phyloP scores from a whole-genome alignment of 2,329 filamentous ascomycete genomes.

The Raffaelea ambrosiae region DNA sequence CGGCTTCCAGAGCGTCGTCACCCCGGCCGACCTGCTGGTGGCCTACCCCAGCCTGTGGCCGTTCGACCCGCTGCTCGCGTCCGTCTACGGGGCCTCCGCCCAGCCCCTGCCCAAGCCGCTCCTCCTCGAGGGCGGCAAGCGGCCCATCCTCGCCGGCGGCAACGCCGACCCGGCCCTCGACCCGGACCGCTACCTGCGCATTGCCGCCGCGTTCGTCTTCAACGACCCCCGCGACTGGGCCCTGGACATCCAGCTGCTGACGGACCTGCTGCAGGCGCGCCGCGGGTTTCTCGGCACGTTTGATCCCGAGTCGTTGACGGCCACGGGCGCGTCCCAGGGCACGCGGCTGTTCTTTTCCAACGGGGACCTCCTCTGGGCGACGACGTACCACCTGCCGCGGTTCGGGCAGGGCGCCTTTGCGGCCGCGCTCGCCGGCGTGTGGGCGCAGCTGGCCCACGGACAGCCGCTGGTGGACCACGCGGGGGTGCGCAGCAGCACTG shows the following conservation, averaged over 20 bases:
- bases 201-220: slow-evolving; percentile 88
- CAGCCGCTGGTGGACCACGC: slow-evolving; percentile 32
- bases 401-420: slow-evolving; percentile 90
- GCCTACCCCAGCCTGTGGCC: slow-evolving; percentile 73
- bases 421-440: slow-evolving; percentile 71
- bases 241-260: slow-evolving; percentile 74
- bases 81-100: slow-evolving; percentile 51
- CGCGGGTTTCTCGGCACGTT: slow-evolving; percentile 75
- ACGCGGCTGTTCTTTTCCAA: slow-evolving; percentile 79
- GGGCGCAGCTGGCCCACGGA: slow-evolving; percentile 61
- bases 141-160: background rate
- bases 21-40: slow-evolving; percentile 72
- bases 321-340: slow-evolving; percentile 63
- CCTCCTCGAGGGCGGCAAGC: slow-evolving; percentile 32
- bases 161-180: slow-evolving; percentile 5
- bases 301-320: slow-evolving; percentile 39
- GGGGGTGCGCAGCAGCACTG: too few species aligned
- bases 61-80: slow-evolving; percentile 59
- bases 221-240: slow-evolving; percentile 97
- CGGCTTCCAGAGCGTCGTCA: slow-evolving; percentile 76
- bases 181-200: slow-evolving; percentile 45
- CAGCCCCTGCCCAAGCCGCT: slow-evolving; percentile 44
- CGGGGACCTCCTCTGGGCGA: slow-evolving; percentile 82
- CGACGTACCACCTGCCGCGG: slow-evolving; percentile 73
- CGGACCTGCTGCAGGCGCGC: slow-evolving; percentile 73